Evolutionary conservation across 305 asterid species (phyloP).

Genomic region (Fraxinus ornus): DNA sequence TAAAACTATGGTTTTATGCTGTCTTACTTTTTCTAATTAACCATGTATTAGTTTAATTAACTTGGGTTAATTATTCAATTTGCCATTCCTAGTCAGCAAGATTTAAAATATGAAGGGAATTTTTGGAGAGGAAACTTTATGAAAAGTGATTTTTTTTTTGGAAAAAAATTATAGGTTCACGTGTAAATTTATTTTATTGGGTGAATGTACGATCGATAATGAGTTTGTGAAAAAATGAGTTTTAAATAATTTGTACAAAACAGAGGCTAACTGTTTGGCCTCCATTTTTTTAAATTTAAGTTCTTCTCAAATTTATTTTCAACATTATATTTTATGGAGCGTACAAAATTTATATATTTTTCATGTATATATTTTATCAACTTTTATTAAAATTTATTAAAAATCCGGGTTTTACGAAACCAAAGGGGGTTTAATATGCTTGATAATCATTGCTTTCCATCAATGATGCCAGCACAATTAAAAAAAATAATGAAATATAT

Average conservation of each 20-base stretch:
- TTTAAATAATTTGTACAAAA: no score
- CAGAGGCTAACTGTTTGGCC: background rate
- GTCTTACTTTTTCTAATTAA: slow-evolving; percentile 27
- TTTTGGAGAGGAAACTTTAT: background rate
- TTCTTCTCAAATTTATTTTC: no score
- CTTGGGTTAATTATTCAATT: slow-evolving; percentile 37
- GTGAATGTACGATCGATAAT: no score
- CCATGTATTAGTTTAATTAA: slow-evolving; percentile 19
- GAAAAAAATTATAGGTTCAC: background rate
- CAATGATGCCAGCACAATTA: slow-evolving; percentile 40
- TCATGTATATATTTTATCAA: no score
- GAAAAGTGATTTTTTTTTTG: background rate
- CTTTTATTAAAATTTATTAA: no score
- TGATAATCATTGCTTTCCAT: slow-evolving; percentile 46
- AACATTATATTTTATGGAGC: background rate
- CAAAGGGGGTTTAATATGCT: slow-evolving; percentile 29
- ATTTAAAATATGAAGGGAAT: slow-evolving; percentile 28
- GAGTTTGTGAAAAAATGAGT: background rate
- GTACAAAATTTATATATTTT: no score
- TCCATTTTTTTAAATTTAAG: no score
- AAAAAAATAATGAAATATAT: slow-evolving; percentile 11
- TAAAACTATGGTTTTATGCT: slow-evolving; percentile 37
- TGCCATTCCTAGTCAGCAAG: slow-evolving; percentile 29
- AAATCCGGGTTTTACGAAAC: background rate
- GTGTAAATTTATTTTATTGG: background rate